phyloP scores from a whole-genome alignment of 164 flowering plant genomes.

The Hamamelis virginiana region DNA sequence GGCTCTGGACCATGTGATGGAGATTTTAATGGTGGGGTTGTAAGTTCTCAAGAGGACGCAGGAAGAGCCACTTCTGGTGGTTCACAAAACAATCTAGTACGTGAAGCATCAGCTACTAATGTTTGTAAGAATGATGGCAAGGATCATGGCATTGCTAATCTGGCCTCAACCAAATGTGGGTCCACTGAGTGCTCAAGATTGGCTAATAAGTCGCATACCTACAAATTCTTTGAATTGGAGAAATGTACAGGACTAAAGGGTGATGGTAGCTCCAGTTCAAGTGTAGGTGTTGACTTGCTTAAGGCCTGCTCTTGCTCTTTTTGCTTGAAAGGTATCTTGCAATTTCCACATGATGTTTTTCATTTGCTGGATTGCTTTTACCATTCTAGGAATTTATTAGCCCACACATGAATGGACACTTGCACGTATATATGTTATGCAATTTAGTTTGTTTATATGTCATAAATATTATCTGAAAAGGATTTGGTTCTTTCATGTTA shows the following conservation, averaged over 20 bases:
- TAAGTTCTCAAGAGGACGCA: constrained; percentile 17
- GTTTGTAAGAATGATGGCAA: constrained; percentile 16
- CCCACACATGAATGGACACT: not conserved
- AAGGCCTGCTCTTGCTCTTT: constrained; percentile 79
- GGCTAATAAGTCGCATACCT: constrained; percentile 34
- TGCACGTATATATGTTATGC: not conserved
- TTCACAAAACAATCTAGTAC: constrained; percentile 3
- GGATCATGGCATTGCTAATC: constrained; percentile 23
- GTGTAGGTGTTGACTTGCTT: constrained; percentile 31
- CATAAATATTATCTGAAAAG: constrained; percentile 1
- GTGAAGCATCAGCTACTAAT: constrained; percentile 9
- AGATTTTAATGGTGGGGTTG: not conserved
- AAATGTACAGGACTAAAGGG: constrained; percentile 34
- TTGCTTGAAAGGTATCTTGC: constrained; percentile 73
- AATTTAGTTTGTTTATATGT: not conserved
- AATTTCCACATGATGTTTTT: not conserved
- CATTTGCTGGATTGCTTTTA: constrained; percentile 1
- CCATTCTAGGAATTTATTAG: not conserved
- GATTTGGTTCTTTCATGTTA: constrained; percentile 2
- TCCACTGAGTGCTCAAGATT: constrained; percentile 34
- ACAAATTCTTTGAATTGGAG: constrained; percentile 34
- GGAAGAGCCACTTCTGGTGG: not conserved
- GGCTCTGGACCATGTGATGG: constrained; percentile 8
- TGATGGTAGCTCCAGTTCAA: constrained; percentile 23
- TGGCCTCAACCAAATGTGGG: constrained; percentile 26